Conservation (phyloP, 192 early-diverging fungal species). For the Fimicolochytrium jonesii region DNA sequence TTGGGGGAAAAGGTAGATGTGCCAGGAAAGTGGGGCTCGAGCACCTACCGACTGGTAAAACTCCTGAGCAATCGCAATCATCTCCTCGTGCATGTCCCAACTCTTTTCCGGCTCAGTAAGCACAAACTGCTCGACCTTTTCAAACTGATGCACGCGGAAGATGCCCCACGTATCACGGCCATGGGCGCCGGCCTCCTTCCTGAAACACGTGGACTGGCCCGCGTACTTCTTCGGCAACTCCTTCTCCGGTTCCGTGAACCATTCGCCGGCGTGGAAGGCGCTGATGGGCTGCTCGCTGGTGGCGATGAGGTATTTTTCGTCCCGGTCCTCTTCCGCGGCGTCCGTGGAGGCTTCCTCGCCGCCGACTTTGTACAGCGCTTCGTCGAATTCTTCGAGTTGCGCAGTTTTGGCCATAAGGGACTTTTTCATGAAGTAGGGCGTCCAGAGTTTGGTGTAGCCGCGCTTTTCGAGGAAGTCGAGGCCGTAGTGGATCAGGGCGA, state of each 20-base stretch:
- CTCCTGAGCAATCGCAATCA: constrained; percentile 86
- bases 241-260: constrained; percentile 86
- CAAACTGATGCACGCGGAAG: constrained; percentile 99
- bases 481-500: constrained; percentile 95
- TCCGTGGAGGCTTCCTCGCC: constrained; percentile 57
- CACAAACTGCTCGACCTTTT: constrained; percentile 99
- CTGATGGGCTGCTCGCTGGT: constrained; percentile 98
- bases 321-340: constrained; percentile 54
- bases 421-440: constrained; percentile 97
- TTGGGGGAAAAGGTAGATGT: not conserved
- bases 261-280: constrained; percentile 92
- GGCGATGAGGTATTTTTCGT: constrained; percentile 92
- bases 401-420: constrained; percentile 98
- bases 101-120: constrained; percentile 94
- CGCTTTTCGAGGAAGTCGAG: constrained; percentile 79
- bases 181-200: constrained; percentile 97
- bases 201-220: constrained; percentile 97
- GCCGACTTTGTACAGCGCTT: constrained; percentile 90
- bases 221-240: constrained; percentile 84
- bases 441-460: constrained; percentile 90
- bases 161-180: constrained; percentile 98
- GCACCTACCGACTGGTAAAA: constrained; percentile 76
- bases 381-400: constrained; percentile 95
- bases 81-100: constrained; percentile 98
- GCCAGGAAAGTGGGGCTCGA: too few relatives aligned